Percentiles rank a stretch among this genome's conserved stretches.
Conservation (phyloP, 1,284 basidiomycete genomes). For the Moesziomyces globuligerus region DNA sequence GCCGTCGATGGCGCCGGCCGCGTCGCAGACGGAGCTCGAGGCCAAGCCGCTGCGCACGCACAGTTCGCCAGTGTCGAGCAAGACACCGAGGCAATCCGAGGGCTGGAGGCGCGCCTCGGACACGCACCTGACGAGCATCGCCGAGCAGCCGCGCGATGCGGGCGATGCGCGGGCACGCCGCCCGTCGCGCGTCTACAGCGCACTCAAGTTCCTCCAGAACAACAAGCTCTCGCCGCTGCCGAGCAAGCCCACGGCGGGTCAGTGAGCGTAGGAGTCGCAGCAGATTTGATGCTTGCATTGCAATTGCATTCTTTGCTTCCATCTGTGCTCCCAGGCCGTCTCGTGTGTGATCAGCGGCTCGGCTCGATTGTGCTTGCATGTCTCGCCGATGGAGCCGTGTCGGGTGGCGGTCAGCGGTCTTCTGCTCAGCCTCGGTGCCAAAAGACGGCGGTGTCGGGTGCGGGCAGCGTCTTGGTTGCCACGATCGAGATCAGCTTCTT, state of each 20-base stretch:
- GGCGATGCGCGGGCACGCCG: slow-evolving; percentile 2
- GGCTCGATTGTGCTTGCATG: too few relatives aligned
- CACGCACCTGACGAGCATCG: slow-evolving; percentile 28
- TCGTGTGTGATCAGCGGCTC: too few relatives aligned
- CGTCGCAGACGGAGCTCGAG: slow-evolving; percentile 3
- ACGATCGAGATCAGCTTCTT: too few relatives aligned
- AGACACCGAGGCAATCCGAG: slow-evolving; percentile 17
- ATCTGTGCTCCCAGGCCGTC: too few relatives aligned
- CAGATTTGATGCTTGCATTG: not conserved
- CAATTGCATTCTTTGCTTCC: slow-evolving; percentile 6
- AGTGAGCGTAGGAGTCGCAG: too few relatives aligned
- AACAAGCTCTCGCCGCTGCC: slow-evolving; percentile 9
- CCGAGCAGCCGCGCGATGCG: slow-evolving; percentile 16
- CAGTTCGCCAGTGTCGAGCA: slow-evolving; percentile 22
- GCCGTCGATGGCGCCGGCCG: not conserved
- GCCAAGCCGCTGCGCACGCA: slow-evolving; percentile 19
- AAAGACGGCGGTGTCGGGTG: too few relatives aligned
- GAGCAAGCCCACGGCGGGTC: slow-evolving; percentile 6
- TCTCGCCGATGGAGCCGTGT: too few relatives aligned
- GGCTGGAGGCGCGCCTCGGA: slow-evolving; percentile 32
- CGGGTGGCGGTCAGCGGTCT: too few relatives aligned
- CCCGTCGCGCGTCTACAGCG: slow-evolving; percentile 22
- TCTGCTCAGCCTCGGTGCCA: too few relatives aligned
- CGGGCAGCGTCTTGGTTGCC: too few relatives aligned
- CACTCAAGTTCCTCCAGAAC: slow-evolving; percentile 27